Percentiles rank a stretch among this genome's conserved stretches.
These are phyloP conservation scores for Ganoderma resinaceum DNA, from an alignment of 1,284 basidiomycete species.

Conservation along the genomic window DNA sequence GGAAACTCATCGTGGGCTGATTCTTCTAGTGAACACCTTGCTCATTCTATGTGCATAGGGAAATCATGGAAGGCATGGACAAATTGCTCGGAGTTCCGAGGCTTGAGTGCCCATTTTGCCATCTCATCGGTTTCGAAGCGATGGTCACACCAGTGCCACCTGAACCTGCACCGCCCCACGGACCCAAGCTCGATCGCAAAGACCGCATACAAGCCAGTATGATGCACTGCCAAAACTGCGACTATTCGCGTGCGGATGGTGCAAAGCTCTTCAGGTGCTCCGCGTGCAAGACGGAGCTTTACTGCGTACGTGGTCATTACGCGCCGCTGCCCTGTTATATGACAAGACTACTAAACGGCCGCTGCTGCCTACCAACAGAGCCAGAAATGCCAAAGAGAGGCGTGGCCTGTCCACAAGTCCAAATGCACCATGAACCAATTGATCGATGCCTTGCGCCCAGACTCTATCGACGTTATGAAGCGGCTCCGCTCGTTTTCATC, in stretches of 20 bases:
- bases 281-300: conserved; percentile 32
- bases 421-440: conserved; percentile 29
- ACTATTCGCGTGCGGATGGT: conserved; percentile 24
- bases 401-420: conserved; percentile 32
- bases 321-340: no score
- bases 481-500: conserved; percentile 33
- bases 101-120: conserved; percentile 1
- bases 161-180: neutral
- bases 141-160: neutral
- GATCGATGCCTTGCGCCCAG: conserved; percentile 6
- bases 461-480: conserved; percentile 16
- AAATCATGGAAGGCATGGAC: neutral
- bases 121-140: neutral
- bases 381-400: conserved; percentile 34
- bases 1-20: neutral
- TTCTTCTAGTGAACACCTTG: neutral
- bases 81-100: neutral
- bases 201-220: neutral
- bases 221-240: conserved; percentile 33
- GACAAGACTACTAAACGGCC: neutral
- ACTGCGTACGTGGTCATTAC: conserved; percentile 33
- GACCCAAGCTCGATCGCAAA: conserved; percentile 1
- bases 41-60: neutral
- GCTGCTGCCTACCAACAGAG: conserved; percentile 21
- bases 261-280: conserved; percentile 27